Evolutionary conservation across 768 basidiomycete species (phyloP), one percentile per base, ranked within the genome.

Genomic region (Xanthoconium purpureum): DNA sequence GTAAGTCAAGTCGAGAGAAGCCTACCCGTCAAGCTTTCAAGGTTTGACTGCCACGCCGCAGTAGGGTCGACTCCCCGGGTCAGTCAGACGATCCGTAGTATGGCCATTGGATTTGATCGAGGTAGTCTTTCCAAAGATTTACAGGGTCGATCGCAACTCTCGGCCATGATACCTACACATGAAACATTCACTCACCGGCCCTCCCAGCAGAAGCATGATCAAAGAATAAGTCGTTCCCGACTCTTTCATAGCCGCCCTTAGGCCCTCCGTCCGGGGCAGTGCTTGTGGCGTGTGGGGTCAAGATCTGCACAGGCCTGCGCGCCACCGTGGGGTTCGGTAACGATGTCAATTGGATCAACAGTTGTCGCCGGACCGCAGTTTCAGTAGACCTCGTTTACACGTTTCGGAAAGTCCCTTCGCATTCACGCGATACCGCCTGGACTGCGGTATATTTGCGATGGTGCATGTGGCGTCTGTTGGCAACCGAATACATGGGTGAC

Each of bases 361-460:
- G 20, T 52, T 52, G 33, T 45, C 40, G 17, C 29, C 24, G 20
- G 28, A 6, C 18, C 37, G 28, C 35, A 35, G 4, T 30, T 43
- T 51, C 47, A 6, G 43, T 13, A 40, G 29, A 40, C 15, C 29
- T 24, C 20, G 18, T 12, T 18, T 28, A 12, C 33, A 24, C 35
- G 52, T 51, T 59, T 54, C 56, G 40, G 18, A 29, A 18, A 17
- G 12, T 20, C 6, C 33, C 29, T 35, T 38, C 40, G 39, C 24
- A 39, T 38, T 55, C 50, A 5, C 18, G 63, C 66, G 63, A 20
- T 38, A 20, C 7, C 5, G 20, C n/a, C 63, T 66, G 15, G 47
- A 67, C 58, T 60, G 63, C 61, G 60, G 29, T 49, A 29, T 18
- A 17, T 37, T 29, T 53, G 43, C 48, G 12, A 49, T 37, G 35